Evolutionary conservation across 2,329 filamentous ascomycete genomes (phyloP).

Genomic region (Fusarium scirpi): DNA sequence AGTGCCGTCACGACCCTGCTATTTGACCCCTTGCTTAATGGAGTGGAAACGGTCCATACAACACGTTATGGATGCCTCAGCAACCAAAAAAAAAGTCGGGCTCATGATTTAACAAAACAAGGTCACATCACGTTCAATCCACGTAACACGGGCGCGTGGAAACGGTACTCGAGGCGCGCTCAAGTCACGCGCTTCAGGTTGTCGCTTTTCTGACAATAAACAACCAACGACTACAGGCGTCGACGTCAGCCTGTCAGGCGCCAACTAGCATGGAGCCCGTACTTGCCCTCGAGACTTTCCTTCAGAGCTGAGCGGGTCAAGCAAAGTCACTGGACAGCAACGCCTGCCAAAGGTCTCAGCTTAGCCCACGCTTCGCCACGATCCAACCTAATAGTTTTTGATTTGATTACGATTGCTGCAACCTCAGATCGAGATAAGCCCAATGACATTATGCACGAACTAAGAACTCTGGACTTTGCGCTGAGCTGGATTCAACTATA

Average conservation of each 20-base stretch:
- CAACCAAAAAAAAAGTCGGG: constrained; percentile 33
- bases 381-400: constrained; percentile 6
- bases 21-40: constrained; percentile 27
- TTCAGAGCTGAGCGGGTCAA: constrained; percentile 25
- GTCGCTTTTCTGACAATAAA: constrained; percentile 2
- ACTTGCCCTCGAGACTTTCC: constrained; percentile 26
- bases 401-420: not conserved
- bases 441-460: not conserved
- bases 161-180: constrained; percentile 21
- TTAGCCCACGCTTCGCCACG: constrained; percentile 16
- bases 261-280: constrained; percentile 7
- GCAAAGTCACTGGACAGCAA: constrained; percentile 43
- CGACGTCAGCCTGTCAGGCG: constrained; percentile 34
- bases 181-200: constrained; percentile 34
- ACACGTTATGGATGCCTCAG: constrained; percentile 42
- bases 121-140: constrained; percentile 36
- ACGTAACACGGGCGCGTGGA: constrained; percentile 36
- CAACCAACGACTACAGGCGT: constrained; percentile 7
- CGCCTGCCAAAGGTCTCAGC: constrained; percentile 40
- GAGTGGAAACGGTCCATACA: constrained; percentile 16
- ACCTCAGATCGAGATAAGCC: not conserved
- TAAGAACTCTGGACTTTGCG: not conserved
- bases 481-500: not conserved
- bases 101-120: constrained; percentile 38
- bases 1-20: constrained; percentile 33